Percentiles rank a stretch among this genome's conserved stretches.
Conservation (phyloP, 352 stramenopile species). For the Globisporangium camurandrum region DNA sequence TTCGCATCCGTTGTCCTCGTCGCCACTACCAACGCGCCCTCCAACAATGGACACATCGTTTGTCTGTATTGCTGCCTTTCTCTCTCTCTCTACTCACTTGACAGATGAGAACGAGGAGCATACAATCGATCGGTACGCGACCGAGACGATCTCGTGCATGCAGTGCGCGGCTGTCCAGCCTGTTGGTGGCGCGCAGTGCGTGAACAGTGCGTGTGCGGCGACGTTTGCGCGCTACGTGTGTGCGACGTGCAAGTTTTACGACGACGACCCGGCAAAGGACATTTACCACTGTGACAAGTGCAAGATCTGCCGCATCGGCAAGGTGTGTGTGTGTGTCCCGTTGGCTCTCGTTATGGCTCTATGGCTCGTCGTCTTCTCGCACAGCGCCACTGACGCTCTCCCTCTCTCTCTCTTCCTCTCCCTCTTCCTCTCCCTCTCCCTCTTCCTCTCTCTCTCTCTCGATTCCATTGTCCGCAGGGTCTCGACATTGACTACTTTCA, state of each 20-base stretch:
- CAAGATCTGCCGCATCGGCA: constrained; percentile 94
- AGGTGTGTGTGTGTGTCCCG: constrained; percentile 20
- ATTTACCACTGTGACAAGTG: constrained; percentile 99
- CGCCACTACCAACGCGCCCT: too few species aligned
- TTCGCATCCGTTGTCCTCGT: neutral
- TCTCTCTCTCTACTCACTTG: neutral
- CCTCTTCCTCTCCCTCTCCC: too few species aligned
- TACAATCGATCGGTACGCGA: constrained; percentile 90
- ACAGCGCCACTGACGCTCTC: neutral
- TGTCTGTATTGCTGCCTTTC: too few species aligned
- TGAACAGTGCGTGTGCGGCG: constrained; percentile 52
- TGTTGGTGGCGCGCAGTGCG: constrained; percentile 43
- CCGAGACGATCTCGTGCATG: constrained; percentile 94
- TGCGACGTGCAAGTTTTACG: constrained; percentile 93
- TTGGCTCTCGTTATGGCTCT: neutral
- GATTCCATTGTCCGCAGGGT: constrained; percentile 24
- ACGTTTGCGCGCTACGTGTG: constrained; percentile 93
- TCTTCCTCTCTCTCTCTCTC: neutral
- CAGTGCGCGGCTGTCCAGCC: constrained; percentile 78
- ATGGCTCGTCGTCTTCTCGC: neutral
- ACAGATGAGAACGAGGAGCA: constrained; percentile 80
- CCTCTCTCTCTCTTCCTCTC: too few species aligned
- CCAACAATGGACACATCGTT: too few species aligned
- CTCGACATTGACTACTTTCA: constrained; percentile 97
- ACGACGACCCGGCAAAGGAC: constrained; percentile 87